Conservation (phyloP, 768 basidiomycete species). For the Agrocybe praecox region DNA sequence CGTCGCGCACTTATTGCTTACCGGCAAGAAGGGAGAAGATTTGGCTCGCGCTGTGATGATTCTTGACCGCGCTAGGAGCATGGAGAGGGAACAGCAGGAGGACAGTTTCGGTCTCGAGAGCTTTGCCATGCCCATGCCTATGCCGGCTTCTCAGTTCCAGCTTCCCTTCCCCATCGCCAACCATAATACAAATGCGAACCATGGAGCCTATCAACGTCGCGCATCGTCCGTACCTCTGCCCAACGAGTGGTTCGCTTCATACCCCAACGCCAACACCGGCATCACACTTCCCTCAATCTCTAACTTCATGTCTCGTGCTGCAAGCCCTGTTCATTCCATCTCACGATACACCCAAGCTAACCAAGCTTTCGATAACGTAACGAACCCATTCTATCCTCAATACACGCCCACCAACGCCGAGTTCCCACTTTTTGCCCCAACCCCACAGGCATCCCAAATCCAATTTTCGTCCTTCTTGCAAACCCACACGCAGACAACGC, state of each 20-base stretch:
- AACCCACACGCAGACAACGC: background rate
- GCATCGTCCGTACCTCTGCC: slow-evolving; percentile 68
- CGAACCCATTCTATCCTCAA: background rate
- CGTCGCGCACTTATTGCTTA: slow-evolving; percentile 63
- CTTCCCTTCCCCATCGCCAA: slow-evolving; percentile 3
- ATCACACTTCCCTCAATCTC: slow-evolving; percentile 37
- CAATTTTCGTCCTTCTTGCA: slow-evolving; percentile 1
- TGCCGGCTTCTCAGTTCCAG: background rate
- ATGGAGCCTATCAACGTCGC: slow-evolving; percentile 41
- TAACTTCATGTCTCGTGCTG: background rate
- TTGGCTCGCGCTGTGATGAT: slow-evolving; percentile 61
- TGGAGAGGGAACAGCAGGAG: slow-evolving; percentile 16
- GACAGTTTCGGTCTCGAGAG: slow-evolving; percentile 1
- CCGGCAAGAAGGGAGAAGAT: slow-evolving; percentile 72
- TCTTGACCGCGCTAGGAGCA: slow-evolving; percentile 41
- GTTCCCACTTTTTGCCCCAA: slow-evolving; percentile 25
- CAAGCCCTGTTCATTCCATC: background rate
- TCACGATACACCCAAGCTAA: background rate
- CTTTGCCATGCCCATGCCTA: background rate
- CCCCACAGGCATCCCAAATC: background rate
- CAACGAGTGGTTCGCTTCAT: slow-evolving; percentile 38
- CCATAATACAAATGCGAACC: background rate
- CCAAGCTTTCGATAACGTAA: background rate
- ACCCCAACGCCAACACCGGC: slow-evolving; percentile 23
- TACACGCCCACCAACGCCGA: slow-evolving; percentile 37